Evolutionary conservation across 768 basidiomycete genomes (phyloP).

Genomic region (Phlebiopsis gigantea): DNA sequence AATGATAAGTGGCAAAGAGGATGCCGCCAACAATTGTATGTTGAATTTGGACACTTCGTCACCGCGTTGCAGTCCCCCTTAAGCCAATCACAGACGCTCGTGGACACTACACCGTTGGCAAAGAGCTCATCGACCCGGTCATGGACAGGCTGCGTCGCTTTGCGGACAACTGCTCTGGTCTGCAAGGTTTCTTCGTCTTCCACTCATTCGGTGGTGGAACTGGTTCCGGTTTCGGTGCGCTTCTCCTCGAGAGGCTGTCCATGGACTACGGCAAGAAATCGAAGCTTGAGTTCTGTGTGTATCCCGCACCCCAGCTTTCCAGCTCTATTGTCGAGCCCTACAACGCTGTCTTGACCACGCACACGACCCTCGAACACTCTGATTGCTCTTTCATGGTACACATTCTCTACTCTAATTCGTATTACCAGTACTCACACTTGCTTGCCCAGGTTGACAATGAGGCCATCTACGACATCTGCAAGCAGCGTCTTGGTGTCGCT

Average conservation of each 20-base stretch:
- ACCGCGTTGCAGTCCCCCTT: constrained; percentile 13
- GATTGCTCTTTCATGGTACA: constrained; percentile 98
- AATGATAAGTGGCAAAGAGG: constrained; percentile 96
- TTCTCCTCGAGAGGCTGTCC: constrained; percentile 92
- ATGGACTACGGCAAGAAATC: constrained; percentile 99
- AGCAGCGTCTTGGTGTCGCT: constrained; percentile 81
- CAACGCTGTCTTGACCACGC: constrained; percentile 94
- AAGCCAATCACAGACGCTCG: constrained; percentile 67
- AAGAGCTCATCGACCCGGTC: constrained; percentile 94
- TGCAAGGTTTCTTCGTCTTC: constrained; percentile 99
- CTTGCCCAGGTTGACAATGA: constrained; percentile 86
- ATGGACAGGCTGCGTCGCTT: constrained; percentile 94
- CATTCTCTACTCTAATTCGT: constrained; percentile 1
- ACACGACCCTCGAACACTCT: constrained; percentile 97
- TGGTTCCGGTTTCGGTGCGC: constrained; percentile 95
- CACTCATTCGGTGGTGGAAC: constrained; percentile 99
- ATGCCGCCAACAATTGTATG: constrained; percentile 98
- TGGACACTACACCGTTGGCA: constrained; percentile 97
- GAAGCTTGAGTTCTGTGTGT: constrained; percentile 96
- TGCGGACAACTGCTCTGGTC: constrained; percentile 93
- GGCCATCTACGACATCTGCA: constrained; percentile 99
- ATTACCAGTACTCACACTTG: constrained; percentile 6
- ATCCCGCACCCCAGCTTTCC: constrained; percentile 88
- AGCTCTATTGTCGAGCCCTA: constrained; percentile 98
- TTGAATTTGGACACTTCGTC: constrained; percentile 7